Evolutionary conservation across 805 yeast genomes (phyloP), one percentile per base, ranked within the genome.

Genomic region (Saccharomycopsis sp.): DNA sequence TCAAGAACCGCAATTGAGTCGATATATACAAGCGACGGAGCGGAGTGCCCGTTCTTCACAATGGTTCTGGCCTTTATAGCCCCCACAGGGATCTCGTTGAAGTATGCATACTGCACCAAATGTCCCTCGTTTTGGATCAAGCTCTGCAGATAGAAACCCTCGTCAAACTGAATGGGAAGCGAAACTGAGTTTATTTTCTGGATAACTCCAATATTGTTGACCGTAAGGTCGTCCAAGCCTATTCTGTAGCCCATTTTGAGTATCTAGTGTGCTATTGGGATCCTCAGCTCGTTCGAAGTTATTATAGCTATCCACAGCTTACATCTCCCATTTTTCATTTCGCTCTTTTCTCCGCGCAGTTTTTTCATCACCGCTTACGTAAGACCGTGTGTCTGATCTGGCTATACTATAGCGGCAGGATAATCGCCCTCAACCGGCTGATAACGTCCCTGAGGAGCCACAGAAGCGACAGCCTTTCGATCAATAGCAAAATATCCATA

Each of bases 81-180:
- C 15, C 94, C 97, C 2, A 90, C 92, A 5, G 96, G 90, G 3
- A 87, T 79, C 65, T 87, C 96, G 53, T 85, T 79, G 69, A 77
- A 86, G 70, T 76, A 87, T 0, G 85, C 87, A 57, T 66, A 51
- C 53, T 66, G 64, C 34, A 55, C 55, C 20, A 57, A 34, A 24
- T 54, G 54, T 21, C 56, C 57, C 9, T 51, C 29, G 14, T 54
- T 37, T 8, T 34, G 44, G 8, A 44, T 37, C 16, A 46, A 47
- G 7, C 53, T 15, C 5, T 50, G 54, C 24, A 18, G 18, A 34
- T 59, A 55, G 54, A 83, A 83, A 1, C 70, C 62, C 0, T 79
- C 80, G 0, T 81, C 66, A 64, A 81, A 85, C 1, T 67, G 57
- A 0, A 78, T 72, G 2, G 88, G 86, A n/a, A 83, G 72, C 4